Evolutionary conservation across 768 basidiomycete genomes (phyloP).

Genomic region (Ramaria sp.): DNA sequence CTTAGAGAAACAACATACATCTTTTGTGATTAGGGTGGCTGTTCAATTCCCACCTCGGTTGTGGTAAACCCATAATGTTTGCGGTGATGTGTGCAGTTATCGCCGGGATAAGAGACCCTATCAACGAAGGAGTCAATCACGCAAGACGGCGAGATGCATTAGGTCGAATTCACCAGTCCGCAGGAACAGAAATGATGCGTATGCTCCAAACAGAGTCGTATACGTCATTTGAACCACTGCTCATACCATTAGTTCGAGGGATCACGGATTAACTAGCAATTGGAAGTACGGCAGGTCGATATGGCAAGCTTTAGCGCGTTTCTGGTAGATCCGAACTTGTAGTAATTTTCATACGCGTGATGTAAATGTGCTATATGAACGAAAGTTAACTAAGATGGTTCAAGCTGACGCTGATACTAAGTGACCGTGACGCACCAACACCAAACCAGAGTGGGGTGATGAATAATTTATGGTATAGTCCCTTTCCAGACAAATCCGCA

Average conservation of each 20-base stretch:
- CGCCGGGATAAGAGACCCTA: conserved; percentile 60
- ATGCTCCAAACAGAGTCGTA: conserved; percentile 89
- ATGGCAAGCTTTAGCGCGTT: conserved; percentile 56
- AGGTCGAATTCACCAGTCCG: conserved; percentile 42
- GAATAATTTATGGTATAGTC: conserved; percentile 54
- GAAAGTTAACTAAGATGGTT: background rate
- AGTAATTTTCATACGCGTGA: conserved; percentile 82
- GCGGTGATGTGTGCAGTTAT: conserved; percentile 82
- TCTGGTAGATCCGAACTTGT: conserved; percentile 55
- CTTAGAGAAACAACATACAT: conserved; percentile 28
- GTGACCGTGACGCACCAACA: conserved; percentile 41
- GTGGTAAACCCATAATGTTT: conserved; percentile 89
- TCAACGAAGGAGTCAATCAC: background rate
- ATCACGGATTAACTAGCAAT: background rate
- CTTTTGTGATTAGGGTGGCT: conserved; percentile 39
- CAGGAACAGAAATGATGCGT: conserved; percentile 76
- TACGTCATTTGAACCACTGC: conserved; percentile 82
- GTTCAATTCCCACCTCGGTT: conserved; percentile 43
- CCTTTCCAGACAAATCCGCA: conserved; percentile 55
- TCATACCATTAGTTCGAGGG: background rate
- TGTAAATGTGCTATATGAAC: conserved; percentile 68
- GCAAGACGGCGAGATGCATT: too few relatives aligned
- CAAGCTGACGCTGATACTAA: too few relatives aligned
- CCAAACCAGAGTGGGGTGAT: conserved; percentile 82
- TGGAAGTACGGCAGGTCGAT: conserved; percentile 38